A percentile compares a stretch with the other conserved stretches of the same genome.
Conservation (phyloP, 1,284 basidiomycete genomes). For the Violaceomyces palustris region DNA sequence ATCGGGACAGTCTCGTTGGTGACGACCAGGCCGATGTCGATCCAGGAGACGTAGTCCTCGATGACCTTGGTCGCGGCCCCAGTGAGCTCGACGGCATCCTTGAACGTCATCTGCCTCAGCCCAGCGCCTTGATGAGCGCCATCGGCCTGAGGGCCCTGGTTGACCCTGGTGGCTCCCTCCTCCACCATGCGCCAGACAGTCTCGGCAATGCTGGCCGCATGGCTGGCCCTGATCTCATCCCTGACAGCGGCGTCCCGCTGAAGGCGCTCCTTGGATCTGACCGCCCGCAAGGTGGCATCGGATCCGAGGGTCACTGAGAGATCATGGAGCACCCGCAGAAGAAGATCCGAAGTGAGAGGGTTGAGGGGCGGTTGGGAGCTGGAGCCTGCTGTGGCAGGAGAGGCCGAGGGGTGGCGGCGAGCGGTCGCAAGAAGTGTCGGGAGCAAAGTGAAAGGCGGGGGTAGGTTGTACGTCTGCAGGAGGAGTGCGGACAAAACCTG, state of each 20-base stretch:
- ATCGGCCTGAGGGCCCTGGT: constrained; percentile 11
- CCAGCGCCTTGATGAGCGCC: constrained; percentile 52
- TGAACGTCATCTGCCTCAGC: constrained; percentile 59
- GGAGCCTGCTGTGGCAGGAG: constrained; percentile 62
- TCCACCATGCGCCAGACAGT: constrained; percentile 78
- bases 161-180: constrained; percentile 58
- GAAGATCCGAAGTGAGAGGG: constrained; percentile 74
- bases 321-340: constrained; percentile 49
- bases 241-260: constrained; percentile 48
- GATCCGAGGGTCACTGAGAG: constrained; percentile 50
- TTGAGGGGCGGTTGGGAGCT: constrained; percentile 70
- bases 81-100: constrained; percentile 58
- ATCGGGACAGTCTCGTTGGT: constrained; percentile 82
- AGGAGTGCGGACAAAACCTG: constrained; percentile 95
- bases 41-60: constrained; percentile 93
- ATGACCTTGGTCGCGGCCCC: constrained; percentile 80
- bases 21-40: constrained; percentile 92
- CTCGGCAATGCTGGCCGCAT: constrained; percentile 80
- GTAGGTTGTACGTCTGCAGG: constrained; percentile 83
- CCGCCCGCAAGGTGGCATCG: constrained; percentile 46
- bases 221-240: constrained; percentile 48
- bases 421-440: constrained; percentile 52
- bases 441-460: constrained; percentile 69
- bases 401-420: constrained; percentile 55
- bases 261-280: constrained; percentile 45